These are phyloP conservation scores for Papiliotrema laurentii DNA, from an alignment of 1,284 basidiomycete species.

Conservation along the genomic window DNA sequence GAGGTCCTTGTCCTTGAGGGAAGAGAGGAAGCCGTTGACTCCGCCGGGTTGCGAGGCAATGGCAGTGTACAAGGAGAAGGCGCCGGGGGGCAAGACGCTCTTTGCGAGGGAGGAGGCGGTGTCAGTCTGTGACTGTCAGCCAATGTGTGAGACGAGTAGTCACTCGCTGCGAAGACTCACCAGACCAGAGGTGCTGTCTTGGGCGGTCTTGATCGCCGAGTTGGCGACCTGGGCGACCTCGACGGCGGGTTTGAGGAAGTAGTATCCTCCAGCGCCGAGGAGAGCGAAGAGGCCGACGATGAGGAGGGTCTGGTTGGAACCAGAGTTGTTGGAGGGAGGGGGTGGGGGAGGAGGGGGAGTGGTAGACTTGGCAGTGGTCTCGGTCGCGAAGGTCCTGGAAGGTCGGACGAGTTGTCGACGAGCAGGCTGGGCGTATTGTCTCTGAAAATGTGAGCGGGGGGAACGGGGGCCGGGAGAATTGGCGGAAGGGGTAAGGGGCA, in stretches of 20 bases:
- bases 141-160: not conserved
- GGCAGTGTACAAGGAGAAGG: slow-evolving; percentile 29
- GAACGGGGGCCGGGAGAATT: not conserved
- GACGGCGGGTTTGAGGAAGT: slow-evolving; percentile 42
- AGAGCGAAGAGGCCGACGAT: slow-evolving; percentile 37
- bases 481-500: not conserved
- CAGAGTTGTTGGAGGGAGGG: slow-evolving; percentile 3
- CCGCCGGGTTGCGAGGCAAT: slow-evolving; percentile 30
- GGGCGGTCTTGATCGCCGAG: slow-evolving; percentile 21
- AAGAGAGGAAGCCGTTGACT: slow-evolving; percentile 35
- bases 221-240: slow-evolving; percentile 34
- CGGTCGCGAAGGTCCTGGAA: slow-evolving; percentile 11
- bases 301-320: slow-evolving; percentile 21
- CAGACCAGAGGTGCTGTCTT: slow-evolving; percentile 16
- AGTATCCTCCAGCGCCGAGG: slow-evolving; percentile 34
- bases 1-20: slow-evolving; percentile 40
- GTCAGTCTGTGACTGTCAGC: slow-evolving; percentile 7
- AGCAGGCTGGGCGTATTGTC: not conserved
- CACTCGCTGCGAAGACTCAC: slow-evolving; percentile 9
- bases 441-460: not conserved
- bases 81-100: slow-evolving; percentile 29
- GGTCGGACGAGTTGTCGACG: not conserved
- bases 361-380: slow-evolving; percentile 7
- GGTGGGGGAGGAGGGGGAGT: slow-evolving; percentile 6
- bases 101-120: slow-evolving; percentile 23